Conservation (phyloP, 139 green algal genomes). For the Nannochloris sp. region DNA sequence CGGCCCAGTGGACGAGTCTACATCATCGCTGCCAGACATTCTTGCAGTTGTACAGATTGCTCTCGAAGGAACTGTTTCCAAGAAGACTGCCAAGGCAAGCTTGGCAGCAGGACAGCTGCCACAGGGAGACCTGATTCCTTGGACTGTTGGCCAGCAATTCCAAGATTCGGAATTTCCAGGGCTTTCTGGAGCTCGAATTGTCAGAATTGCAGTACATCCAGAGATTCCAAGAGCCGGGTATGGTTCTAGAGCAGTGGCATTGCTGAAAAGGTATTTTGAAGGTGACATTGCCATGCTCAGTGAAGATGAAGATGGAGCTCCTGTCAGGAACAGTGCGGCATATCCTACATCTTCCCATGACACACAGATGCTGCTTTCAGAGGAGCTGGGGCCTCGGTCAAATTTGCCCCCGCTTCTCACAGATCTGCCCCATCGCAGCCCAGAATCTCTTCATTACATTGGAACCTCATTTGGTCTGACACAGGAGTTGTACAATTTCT, state of each 20-base stretch:
- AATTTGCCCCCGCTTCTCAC: constrained; percentile 84
- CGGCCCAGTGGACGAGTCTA: constrained; percentile 68
- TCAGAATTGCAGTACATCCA: constrained; percentile 92
- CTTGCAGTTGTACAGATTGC: constrained; percentile 84
- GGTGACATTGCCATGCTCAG: constrained; percentile 44
- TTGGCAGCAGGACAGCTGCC: constrained; percentile 77
- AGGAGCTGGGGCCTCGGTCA: constrained; percentile 63
- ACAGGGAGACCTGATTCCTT: constrained; percentile 94
- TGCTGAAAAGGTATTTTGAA: constrained; percentile 59
- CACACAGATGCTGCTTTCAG: constrained; percentile 43
- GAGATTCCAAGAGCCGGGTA: constrained; percentile 74
- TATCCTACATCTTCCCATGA: background rate
- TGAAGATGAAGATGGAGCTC: constrained; percentile 8
- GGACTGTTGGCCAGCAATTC: constrained; percentile 93
- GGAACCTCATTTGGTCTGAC: constrained; percentile 89
- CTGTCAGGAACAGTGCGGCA: background rate
- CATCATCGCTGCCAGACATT: constrained; percentile 71
- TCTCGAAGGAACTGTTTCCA: constrained; percentile 84
- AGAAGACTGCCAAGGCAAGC: constrained; percentile 44
- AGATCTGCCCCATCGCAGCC: constrained; percentile 58
- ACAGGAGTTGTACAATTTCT: constrained; percentile 88
- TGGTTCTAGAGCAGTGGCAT: constrained; percentile 43
- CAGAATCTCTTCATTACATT: constrained; percentile 89
- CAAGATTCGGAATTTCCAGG: constrained; percentile 86
- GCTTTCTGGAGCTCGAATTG: constrained; percentile 83